phyloP scores from a whole-genome alignment of 345 rosid genomes.

The Pistacia integerrima region DNA sequence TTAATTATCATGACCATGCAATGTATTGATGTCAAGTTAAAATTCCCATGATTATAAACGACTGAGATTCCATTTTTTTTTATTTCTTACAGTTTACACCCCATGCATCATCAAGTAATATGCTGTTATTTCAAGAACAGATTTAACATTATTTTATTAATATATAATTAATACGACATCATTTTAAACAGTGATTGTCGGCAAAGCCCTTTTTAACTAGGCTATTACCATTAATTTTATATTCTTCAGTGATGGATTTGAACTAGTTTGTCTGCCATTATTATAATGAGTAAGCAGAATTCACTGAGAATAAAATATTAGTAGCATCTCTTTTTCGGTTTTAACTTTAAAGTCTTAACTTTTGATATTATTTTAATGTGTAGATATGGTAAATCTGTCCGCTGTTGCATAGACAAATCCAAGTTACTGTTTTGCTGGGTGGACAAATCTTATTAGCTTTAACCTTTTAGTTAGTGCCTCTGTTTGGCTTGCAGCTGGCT shows the following conservation, averaged over 20 bases:
- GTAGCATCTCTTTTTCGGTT: not conserved
- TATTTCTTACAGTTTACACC: not conserved
- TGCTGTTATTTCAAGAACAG: not conserved
- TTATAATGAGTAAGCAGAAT: not conserved
- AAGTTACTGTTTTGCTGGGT: not conserved
- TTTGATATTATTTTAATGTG: slow-evolving; percentile 9
- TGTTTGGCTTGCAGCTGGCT: slow-evolving; percentile 14
- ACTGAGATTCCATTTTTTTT: slow-evolving; percentile 8
- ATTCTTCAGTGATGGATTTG: slow-evolving; percentile 14
- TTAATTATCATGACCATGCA: slow-evolving; percentile 41
- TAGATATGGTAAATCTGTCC: slow-evolving; percentile 21
- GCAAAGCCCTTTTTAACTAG: slow-evolving; percentile 44
- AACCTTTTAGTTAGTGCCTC: not conserved
- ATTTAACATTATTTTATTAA: slow-evolving; percentile 7
- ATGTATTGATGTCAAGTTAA: not conserved
- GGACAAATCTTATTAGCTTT: not conserved
- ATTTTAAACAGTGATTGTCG: slow-evolving; percentile 51
- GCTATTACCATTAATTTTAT: not conserved
- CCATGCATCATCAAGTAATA: not conserved
- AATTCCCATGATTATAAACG: not conserved
- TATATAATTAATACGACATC: too few species aligned
- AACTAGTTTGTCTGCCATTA: slow-evolving; percentile 41
- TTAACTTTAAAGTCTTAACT: slow-evolving; percentile 7
- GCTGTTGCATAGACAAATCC: slow-evolving; percentile 28
- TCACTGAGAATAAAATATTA: not conserved